Evolutionary conservation across 768 basidiomycete genomes (phyloP).

Genomic region (Macrolepiota fuliginosa): DNA sequence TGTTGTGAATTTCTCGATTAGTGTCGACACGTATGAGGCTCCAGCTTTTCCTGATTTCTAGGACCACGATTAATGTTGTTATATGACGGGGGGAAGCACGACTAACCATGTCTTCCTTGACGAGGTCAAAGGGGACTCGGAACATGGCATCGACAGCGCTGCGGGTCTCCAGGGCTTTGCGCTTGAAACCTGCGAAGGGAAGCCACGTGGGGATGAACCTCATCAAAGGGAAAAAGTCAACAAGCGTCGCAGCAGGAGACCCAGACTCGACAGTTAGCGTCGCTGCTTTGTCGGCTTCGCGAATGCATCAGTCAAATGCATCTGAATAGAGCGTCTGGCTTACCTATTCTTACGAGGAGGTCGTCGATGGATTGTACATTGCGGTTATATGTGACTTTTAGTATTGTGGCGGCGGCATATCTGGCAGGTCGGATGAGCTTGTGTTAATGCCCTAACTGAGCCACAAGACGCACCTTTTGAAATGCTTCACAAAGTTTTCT

Average conservation of each 20-base stretch:
- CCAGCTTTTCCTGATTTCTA: constrained; percentile 41
- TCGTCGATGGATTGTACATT: constrained; percentile 43
- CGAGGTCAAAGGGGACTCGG: constrained; percentile 48
- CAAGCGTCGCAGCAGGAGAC: constrained; percentile 43
- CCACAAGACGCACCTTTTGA: constrained; percentile 33
- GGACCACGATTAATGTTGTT: constrained; percentile 8
- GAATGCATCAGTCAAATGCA: constrained; percentile 8
- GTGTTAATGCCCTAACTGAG: neutral
- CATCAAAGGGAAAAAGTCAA: constrained; percentile 48
- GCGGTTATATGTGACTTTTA: constrained; percentile 48
- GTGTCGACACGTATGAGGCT: constrained; percentile 43
- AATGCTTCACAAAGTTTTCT: constrained; percentile 37
- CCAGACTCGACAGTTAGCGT: constrained; percentile 45
- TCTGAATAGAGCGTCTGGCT: constrained; percentile 3
- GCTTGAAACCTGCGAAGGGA: constrained; percentile 46
- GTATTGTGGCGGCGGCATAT: constrained; percentile 44
- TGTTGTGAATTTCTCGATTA: constrained; percentile 38
- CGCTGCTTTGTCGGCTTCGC: constrained; percentile 41
- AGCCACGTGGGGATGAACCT: constrained; percentile 52
- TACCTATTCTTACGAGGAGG: constrained; percentile 41
- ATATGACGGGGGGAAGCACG: neutral
- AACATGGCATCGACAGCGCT: constrained; percentile 47
- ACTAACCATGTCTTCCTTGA: constrained; percentile 47
- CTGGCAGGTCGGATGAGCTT: constrained; percentile 23
- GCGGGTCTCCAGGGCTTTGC: constrained; percentile 38